These are phyloP conservation scores for Nyctanthes arbortristis DNA, from an alignment of 257 asterid species.

Conservation along the genomic window DNA sequence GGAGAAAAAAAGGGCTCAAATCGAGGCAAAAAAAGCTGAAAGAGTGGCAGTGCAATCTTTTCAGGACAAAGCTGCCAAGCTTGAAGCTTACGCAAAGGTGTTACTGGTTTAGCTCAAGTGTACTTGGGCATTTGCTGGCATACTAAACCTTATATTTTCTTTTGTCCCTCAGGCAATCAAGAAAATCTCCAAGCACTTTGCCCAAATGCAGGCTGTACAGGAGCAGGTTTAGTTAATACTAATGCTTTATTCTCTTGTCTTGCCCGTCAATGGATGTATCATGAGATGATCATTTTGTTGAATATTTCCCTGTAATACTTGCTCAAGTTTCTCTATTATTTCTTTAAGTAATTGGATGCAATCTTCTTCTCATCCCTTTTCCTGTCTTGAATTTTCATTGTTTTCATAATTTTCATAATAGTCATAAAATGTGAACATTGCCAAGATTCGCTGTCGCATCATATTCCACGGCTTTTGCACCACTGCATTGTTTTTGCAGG, in stretches of 20 bases:
- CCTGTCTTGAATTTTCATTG: neutral
- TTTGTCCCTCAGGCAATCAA: slow-evolving; percentile 63
- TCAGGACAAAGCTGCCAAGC: slow-evolving; percentile 64
- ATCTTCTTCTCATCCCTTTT: neutral
- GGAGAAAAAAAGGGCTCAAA: slow-evolving; percentile 59
- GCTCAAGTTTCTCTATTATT: neutral
- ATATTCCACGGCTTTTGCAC: neutral
- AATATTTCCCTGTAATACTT: neutral
- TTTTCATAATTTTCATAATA: too few species aligned
- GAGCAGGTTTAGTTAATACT: slow-evolving; percentile 63
- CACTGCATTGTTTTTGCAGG: neutral
- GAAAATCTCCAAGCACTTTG: slow-evolving; percentile 70
- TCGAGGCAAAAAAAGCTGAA: slow-evolving; percentile 73
- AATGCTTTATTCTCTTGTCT: slow-evolving; percentile 22
- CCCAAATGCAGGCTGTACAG: slow-evolving; percentile 73
- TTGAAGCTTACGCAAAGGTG: slow-evolving; percentile 82
- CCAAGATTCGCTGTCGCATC: too few species aligned
- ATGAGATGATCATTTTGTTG: slow-evolving; percentile 8
- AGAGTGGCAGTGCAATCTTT: slow-evolving; percentile 66
- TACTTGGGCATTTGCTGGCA: slow-evolving; percentile 13
- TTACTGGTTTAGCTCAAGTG: slow-evolving; percentile 8
- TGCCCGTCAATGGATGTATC: slow-evolving; percentile 7
- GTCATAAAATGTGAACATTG: neutral
- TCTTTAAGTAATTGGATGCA: neutral
- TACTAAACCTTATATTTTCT: slow-evolving; percentile 2